Evolutionary conservation across 495 filamentous ascomycete species (phyloP).

Genomic region (Letharia lupina): DNA sequence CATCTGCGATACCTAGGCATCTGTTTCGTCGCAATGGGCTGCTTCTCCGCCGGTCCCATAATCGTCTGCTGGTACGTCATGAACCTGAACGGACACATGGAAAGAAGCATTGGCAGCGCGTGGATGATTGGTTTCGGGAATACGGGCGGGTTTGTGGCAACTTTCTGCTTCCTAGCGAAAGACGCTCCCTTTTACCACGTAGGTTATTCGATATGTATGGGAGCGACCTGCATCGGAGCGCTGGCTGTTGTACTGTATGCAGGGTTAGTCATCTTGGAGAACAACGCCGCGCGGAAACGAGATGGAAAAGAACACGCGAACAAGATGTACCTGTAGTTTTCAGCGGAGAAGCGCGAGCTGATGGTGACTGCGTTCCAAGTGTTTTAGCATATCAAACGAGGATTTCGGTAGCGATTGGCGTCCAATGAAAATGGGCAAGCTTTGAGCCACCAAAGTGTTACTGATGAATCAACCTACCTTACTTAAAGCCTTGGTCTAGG

Average conservation of each 20-base stretch:
- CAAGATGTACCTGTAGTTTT: not conserved
- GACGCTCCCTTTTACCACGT: constrained; percentile 33
- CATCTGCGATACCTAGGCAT: constrained; percentile 45
- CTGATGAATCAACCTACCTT: no score
- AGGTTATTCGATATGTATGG: constrained; percentile 31
- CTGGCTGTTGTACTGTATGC: constrained; percentile 20
- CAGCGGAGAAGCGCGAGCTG: no score
- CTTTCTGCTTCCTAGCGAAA: constrained; percentile 30
- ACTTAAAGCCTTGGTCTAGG: no score
- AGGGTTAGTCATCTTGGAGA: constrained; percentile 28
- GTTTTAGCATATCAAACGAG: no score
- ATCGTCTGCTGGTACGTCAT: constrained; percentile 33
- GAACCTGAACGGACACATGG: constrained; percentile 28
- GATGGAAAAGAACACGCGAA: not conserved
- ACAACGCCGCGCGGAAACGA: not conserved
- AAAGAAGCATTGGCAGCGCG: constrained; percentile 31
- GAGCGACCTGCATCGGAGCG: constrained; percentile 17
- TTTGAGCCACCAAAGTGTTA: no score
- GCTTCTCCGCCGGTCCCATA: constrained; percentile 27
- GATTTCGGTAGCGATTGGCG: no score
- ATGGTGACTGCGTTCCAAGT: no score
- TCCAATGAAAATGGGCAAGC: no score
- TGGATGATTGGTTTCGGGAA: constrained; percentile 32
- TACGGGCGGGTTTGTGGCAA: constrained; percentile 35
- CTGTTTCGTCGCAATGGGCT: constrained; percentile 25